These are phyloP conservation scores for Candida ipomoeae DNA, from an alignment of 805 yeast genomes.

Conservation along the genomic window DNA sequence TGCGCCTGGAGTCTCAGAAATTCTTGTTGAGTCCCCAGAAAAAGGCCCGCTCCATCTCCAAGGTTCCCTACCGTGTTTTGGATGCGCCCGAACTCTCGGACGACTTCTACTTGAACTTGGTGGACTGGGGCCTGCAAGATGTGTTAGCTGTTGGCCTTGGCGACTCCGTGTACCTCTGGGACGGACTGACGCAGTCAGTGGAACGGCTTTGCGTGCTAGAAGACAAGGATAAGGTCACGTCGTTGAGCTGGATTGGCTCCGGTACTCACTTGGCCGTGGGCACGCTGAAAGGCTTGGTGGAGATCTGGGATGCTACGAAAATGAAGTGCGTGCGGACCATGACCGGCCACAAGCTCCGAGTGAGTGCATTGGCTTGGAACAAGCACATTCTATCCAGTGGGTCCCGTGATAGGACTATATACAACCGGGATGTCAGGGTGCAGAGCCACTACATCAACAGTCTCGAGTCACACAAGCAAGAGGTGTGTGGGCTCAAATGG, in stretches of 20 bases:
- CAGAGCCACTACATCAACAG: constrained; percentile 76
- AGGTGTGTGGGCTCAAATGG: constrained; percentile 96
- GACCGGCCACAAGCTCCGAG: constrained; percentile 86
- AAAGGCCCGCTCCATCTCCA: constrained; percentile 70
- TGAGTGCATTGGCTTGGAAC: constrained; percentile 90
- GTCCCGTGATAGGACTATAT: constrained; percentile 74
- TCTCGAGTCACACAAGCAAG: constrained; percentile 79
- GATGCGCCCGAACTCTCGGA: constrained; percentile 96
- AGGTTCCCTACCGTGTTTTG: constrained; percentile 85
- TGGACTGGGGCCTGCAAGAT: constrained; percentile 94
- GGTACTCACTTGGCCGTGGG: constrained; percentile 96
- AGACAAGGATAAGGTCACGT: constrained; percentile 67
- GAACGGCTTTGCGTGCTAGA: constrained; percentile 73
- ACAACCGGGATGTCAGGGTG: constrained; percentile 87
- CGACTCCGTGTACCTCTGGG: constrained; percentile 85
- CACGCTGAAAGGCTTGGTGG: constrained; percentile 79
- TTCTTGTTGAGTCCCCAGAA: constrained; percentile 78
- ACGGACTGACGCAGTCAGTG: constrained; percentile 80
- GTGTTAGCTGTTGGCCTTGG: constrained; percentile 87
- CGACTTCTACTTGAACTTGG: constrained; percentile 85
- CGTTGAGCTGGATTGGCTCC: constrained; percentile 88
- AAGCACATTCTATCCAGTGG: constrained; percentile 86
- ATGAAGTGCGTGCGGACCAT: constrained; percentile 81
- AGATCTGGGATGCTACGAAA: constrained; percentile 89
- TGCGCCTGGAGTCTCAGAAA: constrained; percentile 81